Evolutionary conservation across 306 rosid species (phyloP), one percentile per base, ranked within the genome.

Genomic region (Vicia faba): DNA sequence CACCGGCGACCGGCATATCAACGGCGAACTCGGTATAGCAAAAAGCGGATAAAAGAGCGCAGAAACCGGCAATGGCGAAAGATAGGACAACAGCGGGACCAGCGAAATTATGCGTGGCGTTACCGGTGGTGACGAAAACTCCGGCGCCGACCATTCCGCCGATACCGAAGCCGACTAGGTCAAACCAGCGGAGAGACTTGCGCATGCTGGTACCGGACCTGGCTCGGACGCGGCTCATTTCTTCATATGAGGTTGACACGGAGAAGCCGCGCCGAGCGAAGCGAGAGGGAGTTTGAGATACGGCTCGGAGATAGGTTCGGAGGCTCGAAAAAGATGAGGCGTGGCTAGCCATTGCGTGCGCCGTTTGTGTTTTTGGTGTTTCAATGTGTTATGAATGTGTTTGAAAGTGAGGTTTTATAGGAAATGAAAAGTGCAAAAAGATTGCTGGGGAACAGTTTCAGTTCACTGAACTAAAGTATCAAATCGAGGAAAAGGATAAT

Each of bases 91-190:
- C 72, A 26, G 96, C 81, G 0, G 98, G 98, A 2, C 98, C 98
- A 3, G 93, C 93, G 26, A 12, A 69, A 5, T 23, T 70, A 16
- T 48, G 82, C 56, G 78, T 64, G n/a, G 96, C 96, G 25, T 62
- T 63, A 33, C 98, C 96, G 62, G 96, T 84, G 71, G 98, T 92
- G 77, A 92, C 81, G 46, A 92, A 92, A 0, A 92, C 91, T 3
- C 96, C 96, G 66, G 98, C 93, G 41, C 98, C 96, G 72, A 92
- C 88, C 98, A 89, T 92, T 3, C 98, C 98, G 18, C 96, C 98
- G 73, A 92, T 56, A 4, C 96, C 98, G 1, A 92, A 69, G 0
- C 83, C 83, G 45, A 92, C 61, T 11, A 92, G 85, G 81, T 92
- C 96, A 54, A 67, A 87, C 96, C 98, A 92, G 23, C 96, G 82